Evolutionary conservation across 2,329 filamentous ascomycete genomes (phyloP), one percentile per base, ranked within the genome.

Genomic region (Graphilbum fragrans): DNA sequence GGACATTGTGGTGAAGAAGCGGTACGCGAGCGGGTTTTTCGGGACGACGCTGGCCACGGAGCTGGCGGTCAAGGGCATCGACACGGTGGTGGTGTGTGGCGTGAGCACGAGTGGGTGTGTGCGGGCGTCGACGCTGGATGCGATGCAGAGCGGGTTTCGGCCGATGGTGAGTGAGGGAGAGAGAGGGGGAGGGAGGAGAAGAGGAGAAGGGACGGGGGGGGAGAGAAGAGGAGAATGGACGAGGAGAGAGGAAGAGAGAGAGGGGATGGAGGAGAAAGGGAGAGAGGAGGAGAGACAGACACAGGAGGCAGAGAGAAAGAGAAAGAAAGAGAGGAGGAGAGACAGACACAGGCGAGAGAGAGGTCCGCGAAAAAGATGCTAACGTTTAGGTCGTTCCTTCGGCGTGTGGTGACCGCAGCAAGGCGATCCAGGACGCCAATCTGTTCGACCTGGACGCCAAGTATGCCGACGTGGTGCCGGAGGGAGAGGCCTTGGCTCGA

Each of bases 31-130:
- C 46, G 63, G 61, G 4, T 67, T 69, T 51, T 68, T 69, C 44
- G 45, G 63, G n/a, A 69, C 66, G 20, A 58, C 61, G 11, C 55
- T 68, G 34, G 58, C 57, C n/a, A 60, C 61, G 1, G 56, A 62
- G 34, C 54, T 67, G 27, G 55, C 57, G 18, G 45, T 61, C 5
- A 51, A 57, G 38, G 55, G 55, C 22, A 52, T 63, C n/a, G 63
- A 68, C 45, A 66, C 63, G 7, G 49, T 66, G 19, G 62, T 69
- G 7, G 53, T 69, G 16, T 66, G 64, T 45, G 65, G 66, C 17
- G 65, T 69, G 34, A 66, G 63, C 51, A 69, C 64, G 14, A 62
- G 58, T 44, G 65, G 65, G 1, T 67, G 65, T 47, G 42, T 68
- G 40, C 55, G 66, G 39, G 64, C 64, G 2, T 62, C 55, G 17